Base-by-base conservation (phyloP, 2,329 filamentous ascomycete species). In the Monosporascus sp. region DNA sequence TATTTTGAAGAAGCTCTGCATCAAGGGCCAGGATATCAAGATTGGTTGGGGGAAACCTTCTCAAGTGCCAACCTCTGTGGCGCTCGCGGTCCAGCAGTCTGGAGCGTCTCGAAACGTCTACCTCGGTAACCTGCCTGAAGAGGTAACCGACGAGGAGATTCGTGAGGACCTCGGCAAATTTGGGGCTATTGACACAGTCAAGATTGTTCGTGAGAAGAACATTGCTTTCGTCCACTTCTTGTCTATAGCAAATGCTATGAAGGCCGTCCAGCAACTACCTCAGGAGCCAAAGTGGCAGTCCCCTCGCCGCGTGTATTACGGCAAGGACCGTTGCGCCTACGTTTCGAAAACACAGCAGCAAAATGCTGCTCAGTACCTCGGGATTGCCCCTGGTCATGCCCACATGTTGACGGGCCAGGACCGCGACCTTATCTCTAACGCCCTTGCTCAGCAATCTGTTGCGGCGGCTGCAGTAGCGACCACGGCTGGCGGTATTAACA, bases 341-440 rank as follows among this genome's bases (percentile, higher is more conserved):
- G 93, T 99, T 50, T 99, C 94, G 55, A 99, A 99, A 82, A 99
- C 94, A 0, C 94, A 99, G 74, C 94, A 99, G 76, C 94, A 99
- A 74, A 99, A 99, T 65, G 94, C 94, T 7, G 94, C 94, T 37
- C 94, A 99, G 73, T 99, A 97, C 70, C 82, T 99, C 24, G 94
- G 94, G 52, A 99, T 99, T 65, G 91, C 94, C 20, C 94, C 94
- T 38, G 93, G 93, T 27, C 97, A 97, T 66, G 92, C 94, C 20
- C 92, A 97, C 70, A 93, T 97, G 71, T 80, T 99, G 60, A 97
- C 96, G 63, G 92, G 91, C 48, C 93, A 93, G 50, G 94, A 99
- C 70, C 90, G 93, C 49, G 94, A 99, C 66, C 80, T 99, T 63
- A 97, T 99, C 68, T 97, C 93, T 18, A 97, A 89, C 65, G 93